A percentile compares a stretch with the other conserved stretches of the same genome.
Evolutionary conservation across 805 yeast species (phyloP).

Genomic region (Kodamaea nitidulidarum): DNA sequence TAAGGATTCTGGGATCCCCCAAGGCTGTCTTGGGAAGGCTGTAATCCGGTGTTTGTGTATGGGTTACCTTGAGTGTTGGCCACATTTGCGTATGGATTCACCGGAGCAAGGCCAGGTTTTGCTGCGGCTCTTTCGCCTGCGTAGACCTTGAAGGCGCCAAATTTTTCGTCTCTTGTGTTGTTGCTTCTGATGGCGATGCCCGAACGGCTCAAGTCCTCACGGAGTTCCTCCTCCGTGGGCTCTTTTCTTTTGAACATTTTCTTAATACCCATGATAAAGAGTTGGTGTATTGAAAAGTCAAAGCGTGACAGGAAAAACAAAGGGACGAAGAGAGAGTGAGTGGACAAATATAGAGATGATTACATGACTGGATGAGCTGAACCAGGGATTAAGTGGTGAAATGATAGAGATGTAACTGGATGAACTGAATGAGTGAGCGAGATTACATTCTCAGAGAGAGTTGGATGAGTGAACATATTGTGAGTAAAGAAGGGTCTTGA

Average conservation of each 20-base stretch:
- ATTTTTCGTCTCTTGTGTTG: constrained; percentile 40
- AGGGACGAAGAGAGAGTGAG: not conserved
- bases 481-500: too few species aligned
- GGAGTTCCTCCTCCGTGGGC: constrained; percentile 45
- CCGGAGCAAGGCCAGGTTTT: constrained; percentile 38
- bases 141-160: constrained; percentile 47
- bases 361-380: too few species aligned
- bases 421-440: too few species aligned
- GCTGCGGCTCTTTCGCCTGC: constrained; percentile 40
- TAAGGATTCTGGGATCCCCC: too few species aligned
- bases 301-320: too few species aligned
- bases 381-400: too few species aligned
- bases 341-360: not conserved
- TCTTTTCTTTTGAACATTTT: constrained; percentile 48
- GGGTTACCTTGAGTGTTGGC: constrained; percentile 7
- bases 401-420: too few species aligned
- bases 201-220: constrained; percentile 33
- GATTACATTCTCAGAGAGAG: too few species aligned
- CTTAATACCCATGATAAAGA: constrained; percentile 38
- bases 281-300: too few species aligned
- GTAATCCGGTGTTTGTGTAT: constrained; percentile 2
- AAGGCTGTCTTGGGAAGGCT: too few species aligned
- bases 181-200: constrained; percentile 32
- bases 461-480: too few species aligned
- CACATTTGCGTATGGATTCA: constrained; percentile 39